Conservation (phyloP, 139 green algal genomes). For the Ettlia oleoabundans region DNA sequence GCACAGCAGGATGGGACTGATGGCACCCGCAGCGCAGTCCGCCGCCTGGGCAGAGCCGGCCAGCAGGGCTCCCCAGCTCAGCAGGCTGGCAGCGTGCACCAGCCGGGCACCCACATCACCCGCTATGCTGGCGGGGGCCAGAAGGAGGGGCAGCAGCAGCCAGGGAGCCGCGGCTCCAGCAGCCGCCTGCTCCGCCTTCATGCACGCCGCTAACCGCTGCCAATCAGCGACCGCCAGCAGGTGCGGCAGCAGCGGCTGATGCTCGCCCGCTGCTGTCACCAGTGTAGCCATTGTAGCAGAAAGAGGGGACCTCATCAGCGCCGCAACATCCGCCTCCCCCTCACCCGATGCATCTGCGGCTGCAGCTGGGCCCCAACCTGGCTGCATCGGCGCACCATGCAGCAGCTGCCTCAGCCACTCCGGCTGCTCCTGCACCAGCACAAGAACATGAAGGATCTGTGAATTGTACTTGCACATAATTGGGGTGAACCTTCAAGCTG, state of each 20-base stretch:
- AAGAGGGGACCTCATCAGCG: constrained; percentile 16
- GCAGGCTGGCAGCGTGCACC: constrained; percentile 17
- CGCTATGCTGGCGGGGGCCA: not conserved
- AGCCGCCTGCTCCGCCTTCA: not conserved
- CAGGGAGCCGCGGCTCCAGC: constrained; percentile 8
- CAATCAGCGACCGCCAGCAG: constrained; percentile 35
- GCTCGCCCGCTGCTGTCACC: not conserved
- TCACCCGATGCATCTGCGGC: not conserved
- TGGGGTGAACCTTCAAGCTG: no score
- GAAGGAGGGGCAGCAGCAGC: constrained; percentile 33
- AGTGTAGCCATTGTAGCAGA: not conserved
- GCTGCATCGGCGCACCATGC: not conserved
- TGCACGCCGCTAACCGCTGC: not conserved
- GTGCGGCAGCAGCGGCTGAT: constrained; percentile 9
- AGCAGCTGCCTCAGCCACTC: constrained; percentile 26
- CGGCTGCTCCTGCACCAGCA: not conserved
- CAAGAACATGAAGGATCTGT: not conserved
- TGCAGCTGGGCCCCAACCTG: not conserved
- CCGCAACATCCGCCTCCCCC: not conserved
- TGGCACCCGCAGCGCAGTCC: not conserved
- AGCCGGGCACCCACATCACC: not conserved
- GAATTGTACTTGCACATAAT: no score
- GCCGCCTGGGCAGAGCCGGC: not conserved
- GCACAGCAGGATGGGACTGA: not conserved
- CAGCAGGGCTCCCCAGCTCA: not conserved